Evolutionary conservation across 1,139 yeast species (phyloP), one percentile per base, ranked within the genome.

Genomic region (Hyphopichia burtonii): DNA sequence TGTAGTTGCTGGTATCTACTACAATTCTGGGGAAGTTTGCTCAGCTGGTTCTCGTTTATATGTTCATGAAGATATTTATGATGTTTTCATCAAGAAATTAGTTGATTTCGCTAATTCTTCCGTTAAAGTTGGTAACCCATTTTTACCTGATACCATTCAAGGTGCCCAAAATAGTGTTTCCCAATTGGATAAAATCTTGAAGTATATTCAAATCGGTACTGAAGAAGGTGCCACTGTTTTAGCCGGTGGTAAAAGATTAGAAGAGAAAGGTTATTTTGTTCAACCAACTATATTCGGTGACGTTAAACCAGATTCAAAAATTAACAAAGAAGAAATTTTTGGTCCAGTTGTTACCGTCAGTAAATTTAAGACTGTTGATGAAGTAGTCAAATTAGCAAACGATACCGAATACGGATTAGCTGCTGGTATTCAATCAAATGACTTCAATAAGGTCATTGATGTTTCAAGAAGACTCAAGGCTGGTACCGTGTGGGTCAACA

Each of bases 21-120:
- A 76, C 77, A 87, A 87, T 74, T 80, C 87, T 53, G 96, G 96
- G 65, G 95, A 87, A 68, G 91, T 85, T 44, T 87, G 96, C 70
- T 83, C 87, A 61, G 95, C 95, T 34, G 93, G 94, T 51, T 86
- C 95, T 39, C 82, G 96, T 65, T 68, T 86, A 43, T 83, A 81
- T 62, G 80, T 86, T 48, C 95, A 87, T 67, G 90, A 84, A 54
- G 81, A 76, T 41, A 68, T 86, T 56, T 85, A 87, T 66, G 93
- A 86, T 55, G 71, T 78, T 56, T 74, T 86, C 51, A 63, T 86
- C 38, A 72, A 65, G 43, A 77, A 74, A 46, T 82, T 86, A 63
- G 76, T 82, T 63, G 67, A 67, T 51, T 83, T 80, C 45, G 77
- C 80, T 44, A 82, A 83, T 44, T 68, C 65, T 49, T 49, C 53